Evolutionary conservation across 495 filamentous ascomycete species (phyloP).

Genomic region (Copromyces sp.): DNA sequence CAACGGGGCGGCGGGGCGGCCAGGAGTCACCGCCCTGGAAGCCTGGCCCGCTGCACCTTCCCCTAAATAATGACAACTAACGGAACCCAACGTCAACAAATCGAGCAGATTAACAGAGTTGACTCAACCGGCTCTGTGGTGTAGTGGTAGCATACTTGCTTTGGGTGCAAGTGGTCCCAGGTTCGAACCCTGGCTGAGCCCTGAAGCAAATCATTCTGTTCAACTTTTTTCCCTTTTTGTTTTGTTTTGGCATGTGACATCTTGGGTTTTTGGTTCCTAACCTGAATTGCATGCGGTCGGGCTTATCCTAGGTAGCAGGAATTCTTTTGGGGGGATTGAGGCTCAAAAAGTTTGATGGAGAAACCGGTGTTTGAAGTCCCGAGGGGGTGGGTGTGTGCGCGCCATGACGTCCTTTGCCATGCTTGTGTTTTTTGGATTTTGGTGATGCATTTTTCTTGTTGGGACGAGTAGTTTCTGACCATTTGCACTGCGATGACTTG

Average conservation of each 20-base stretch:
- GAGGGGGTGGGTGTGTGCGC: neutral
- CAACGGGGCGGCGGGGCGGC: neutral
- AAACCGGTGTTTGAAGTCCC: neutral
- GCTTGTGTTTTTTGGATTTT: neutral
- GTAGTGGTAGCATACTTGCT: slow-evolving; percentile 1
- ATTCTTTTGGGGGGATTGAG: neutral
- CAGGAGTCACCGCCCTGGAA: neutral
- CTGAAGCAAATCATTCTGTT: neutral
- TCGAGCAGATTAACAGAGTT: neutral
- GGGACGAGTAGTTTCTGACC: neutral
- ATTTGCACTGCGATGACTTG: neutral
- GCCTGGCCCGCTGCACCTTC: neutral
- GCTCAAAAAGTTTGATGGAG: neutral
- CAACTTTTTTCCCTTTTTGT: neutral
- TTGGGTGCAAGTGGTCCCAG: neutral
- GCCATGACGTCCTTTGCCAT: neutral
- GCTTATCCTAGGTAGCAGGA: neutral
- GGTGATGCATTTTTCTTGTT: neutral
- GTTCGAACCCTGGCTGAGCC: neutral
- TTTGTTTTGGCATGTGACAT: neutral
- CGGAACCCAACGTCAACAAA: neutral
- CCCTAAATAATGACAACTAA: neutral
- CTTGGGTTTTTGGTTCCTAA: neutral
- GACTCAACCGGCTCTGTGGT: neutral
- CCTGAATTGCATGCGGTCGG: neutral